Conservation (phyloP, 1,284 basidiomycete genomes). For the Heterobasidion parviporum region DNA sequence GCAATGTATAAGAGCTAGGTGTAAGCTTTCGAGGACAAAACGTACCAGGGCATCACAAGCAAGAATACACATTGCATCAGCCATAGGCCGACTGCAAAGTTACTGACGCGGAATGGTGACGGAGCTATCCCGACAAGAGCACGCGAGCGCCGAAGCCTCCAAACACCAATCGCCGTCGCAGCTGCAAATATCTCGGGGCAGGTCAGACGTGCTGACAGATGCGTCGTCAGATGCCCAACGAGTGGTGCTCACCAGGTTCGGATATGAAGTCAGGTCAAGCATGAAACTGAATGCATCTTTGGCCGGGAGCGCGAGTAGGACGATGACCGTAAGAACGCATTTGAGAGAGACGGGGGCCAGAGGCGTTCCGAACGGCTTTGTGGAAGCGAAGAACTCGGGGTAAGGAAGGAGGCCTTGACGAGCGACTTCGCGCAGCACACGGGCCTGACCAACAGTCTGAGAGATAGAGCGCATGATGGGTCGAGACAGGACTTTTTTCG, state of each 20-base stretch:
- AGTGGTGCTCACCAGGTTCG: constrained; percentile 1
- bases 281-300: constrained; percentile 53
- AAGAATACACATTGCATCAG: constrained; percentile 10
- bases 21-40: background rate
- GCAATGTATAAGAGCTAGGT: background rate
- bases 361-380: constrained; percentile 37
- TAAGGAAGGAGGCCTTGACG: constrained; percentile 34
- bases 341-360: constrained; percentile 35
- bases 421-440: constrained; percentile 34
- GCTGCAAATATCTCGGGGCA: constrained; percentile 7
- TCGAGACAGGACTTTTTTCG: too few relatives aligned
- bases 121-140: constrained; percentile 6
- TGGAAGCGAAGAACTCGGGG: constrained; percentile 33
- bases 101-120: constrained; percentile 9
- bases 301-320: constrained; percentile 34
- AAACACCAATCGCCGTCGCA: constrained; percentile 11
- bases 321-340: constrained; percentile 39
- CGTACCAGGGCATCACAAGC: constrained; percentile 14
- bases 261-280: constrained; percentile 29
- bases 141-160: constrained; percentile 10
- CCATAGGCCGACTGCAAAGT: constrained; percentile 8
- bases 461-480: background rate
- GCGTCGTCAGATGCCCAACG: background rate
- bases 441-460: constrained; percentile 34
- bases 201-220: too few relatives aligned